Evolutionary conservation across 2,329 filamentous ascomycete genomes (phyloP).

Genomic region (Ophiostoma ips): DNA sequence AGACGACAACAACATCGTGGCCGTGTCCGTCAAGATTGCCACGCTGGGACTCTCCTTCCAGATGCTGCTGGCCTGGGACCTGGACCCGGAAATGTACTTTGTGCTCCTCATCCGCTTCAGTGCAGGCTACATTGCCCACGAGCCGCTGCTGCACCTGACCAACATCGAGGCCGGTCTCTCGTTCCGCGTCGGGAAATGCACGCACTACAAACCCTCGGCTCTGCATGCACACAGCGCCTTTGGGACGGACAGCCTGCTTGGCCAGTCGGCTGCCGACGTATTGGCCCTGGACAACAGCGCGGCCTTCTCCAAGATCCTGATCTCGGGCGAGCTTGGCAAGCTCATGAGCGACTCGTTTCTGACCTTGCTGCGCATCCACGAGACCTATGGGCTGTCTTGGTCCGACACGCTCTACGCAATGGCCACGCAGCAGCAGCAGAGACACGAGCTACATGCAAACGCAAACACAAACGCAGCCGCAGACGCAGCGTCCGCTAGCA

Average conservation of each 20-base stretch:
- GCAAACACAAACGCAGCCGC: no score
- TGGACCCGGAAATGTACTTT: slow-evolving; percentile 53
- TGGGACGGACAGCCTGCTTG: not conserved
- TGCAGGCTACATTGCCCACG: slow-evolving; percentile 43
- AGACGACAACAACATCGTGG: slow-evolving; percentile 36
- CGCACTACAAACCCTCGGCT: slow-evolving; percentile 56
- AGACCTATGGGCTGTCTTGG: slow-evolving; percentile 44
- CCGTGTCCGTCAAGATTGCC: slow-evolving; percentile 53
- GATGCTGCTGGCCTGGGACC: slow-evolving; percentile 62
- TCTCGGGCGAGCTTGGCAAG: slow-evolving; percentile 56
- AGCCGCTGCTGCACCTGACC: slow-evolving; percentile 30
- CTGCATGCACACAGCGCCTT: slow-evolving; percentile 25
- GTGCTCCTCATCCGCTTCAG: slow-evolving; percentile 57
- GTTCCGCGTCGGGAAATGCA: slow-evolving; percentile 57
- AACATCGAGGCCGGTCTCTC: slow-evolving; percentile 21
- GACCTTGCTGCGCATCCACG: slow-evolving; percentile 45
- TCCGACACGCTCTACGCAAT: slow-evolving; percentile 33
- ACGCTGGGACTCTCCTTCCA: slow-evolving; percentile 63
- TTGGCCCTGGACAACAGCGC: no score
- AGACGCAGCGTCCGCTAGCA: not conserved
- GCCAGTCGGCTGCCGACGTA: not conserved
- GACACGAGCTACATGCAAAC: not conserved
- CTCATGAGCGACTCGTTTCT: slow-evolving; percentile 55
- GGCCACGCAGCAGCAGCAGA: no score
- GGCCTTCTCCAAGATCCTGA: slow-evolving; percentile 44